Percentiles rank a stretch among this genome's conserved stretches.
Evolutionary conservation across 2,329 filamentous ascomycete species (phyloP).

Genomic region (Cladosporium sphaerospermum): DNA sequence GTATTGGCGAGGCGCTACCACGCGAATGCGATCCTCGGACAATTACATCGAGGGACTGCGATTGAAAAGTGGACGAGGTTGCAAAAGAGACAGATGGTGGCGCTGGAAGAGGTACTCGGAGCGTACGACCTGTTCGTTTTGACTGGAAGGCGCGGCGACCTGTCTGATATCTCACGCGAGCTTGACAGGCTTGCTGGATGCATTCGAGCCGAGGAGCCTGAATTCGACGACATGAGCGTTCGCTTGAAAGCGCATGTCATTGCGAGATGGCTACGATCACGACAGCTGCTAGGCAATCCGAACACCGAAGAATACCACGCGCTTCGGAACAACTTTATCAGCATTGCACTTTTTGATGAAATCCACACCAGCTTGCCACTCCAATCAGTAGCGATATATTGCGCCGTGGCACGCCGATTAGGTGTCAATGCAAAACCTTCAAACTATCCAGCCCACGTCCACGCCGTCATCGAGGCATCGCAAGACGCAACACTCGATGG

Average conservation of each 20-base stretch:
- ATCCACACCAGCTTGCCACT: constrained; percentile 77
- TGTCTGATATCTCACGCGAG: constrained; percentile 55
- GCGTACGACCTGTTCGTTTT: constrained; percentile 88
- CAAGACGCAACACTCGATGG: constrained; percentile 42
- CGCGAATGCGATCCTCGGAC: constrained; percentile 65
- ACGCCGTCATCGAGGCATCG: constrained; percentile 62
- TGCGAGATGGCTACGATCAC: constrained; percentile 61
- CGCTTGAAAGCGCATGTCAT: constrained; percentile 63
- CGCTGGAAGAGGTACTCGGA: constrained; percentile 68
- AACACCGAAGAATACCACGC: constrained; percentile 69
- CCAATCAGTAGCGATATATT: constrained; percentile 82
- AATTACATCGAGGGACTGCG: constrained; percentile 73
- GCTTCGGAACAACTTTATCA: constrained; percentile 81
- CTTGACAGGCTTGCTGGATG: constrained; percentile 58
- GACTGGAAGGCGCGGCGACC: constrained; percentile 64
- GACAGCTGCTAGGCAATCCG: constrained; percentile 58
- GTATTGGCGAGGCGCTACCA: constrained; percentile 74
- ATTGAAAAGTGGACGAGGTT: constrained; percentile 68
- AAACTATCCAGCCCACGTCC: constrained; percentile 77
- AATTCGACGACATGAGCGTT: constrained; percentile 52
- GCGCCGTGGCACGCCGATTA: constrained; percentile 66
- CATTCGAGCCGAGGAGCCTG: constrained; percentile 49
- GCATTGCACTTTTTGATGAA: constrained; percentile 66
- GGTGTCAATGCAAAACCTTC: constrained; percentile 73
- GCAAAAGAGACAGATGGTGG: constrained; percentile 43